Base-by-base conservation (phyloP, 208 protist species). In the Acanthamoeba royreba region DNA sequence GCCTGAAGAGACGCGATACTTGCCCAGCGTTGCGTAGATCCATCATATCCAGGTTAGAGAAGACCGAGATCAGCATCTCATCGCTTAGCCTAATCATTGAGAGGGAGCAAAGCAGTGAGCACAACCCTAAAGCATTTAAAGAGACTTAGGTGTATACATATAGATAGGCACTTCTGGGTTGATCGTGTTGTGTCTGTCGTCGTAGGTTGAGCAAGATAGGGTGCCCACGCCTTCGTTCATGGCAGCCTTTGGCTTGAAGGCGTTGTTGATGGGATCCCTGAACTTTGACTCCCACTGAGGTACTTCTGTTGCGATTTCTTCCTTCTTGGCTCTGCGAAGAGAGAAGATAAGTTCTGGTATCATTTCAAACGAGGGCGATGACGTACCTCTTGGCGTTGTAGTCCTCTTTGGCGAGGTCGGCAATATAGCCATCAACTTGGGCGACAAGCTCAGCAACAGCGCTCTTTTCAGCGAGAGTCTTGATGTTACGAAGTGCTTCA, bases 41-140 rank as follows among this genome's bases (percentile, higher is more conserved):
- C 72, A 52, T 83, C 72, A 83, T 83, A 43, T 83, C 72, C 72
- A 83, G 72, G 40, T 83, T 46, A 43, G 72, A 83, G 72, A 83
- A 83, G 25, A 83, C 72, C 72, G 40, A n/a, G 42, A 83, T 83
- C 72, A 83, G 42, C 1, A 83, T 83, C 72, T 83, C 72, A n/a
- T 83, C 72, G 72, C 72, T 83, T 43, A 83, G 19, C 42, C 72
- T 83, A 25, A 13, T 3, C 15, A 3, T 5, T 25, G 9, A 25
- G 55, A 35, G 55, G 25, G 5, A 28, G 55, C 25, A 17, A 66
- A 63, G 53, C 53, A 63, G 53, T 4, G 53, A 15, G 22, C 53
- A 15, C 13, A 15, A 3, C 25, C 4, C 13, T 3, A 3, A 28
- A 7, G 53, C 13, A 17, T 17, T 15, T 17, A 5, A 28, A 4